Evolutionary conservation across 345 rosid genomes (phyloP).

Genomic region (Nephelium lappaceum): DNA sequence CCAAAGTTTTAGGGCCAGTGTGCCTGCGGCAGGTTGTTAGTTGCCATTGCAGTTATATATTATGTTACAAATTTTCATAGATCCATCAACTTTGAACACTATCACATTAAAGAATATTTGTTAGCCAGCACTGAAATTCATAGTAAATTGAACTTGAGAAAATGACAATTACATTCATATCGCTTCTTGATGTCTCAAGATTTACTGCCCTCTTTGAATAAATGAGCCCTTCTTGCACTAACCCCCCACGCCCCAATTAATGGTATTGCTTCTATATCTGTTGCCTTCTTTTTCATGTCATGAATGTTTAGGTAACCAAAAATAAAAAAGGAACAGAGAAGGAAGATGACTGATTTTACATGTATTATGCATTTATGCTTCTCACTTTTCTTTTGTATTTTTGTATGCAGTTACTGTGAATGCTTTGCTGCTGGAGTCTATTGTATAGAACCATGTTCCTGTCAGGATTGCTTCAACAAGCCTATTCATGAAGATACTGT

Average conservation of each 20-base stretch:
- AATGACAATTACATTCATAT: too few species aligned
- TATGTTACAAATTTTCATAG: too few species aligned
- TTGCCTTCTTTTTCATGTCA: not conserved
- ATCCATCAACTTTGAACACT: not conserved
- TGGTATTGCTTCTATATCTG: too few species aligned
- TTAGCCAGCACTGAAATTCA: too few species aligned
- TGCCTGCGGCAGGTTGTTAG: not conserved
- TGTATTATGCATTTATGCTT: constrained; percentile 4
- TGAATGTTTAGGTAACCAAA: not conserved
- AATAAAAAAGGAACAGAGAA: not conserved
- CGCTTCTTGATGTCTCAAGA: too few species aligned
- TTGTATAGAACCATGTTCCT: constrained; percentile 91
- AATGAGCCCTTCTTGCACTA: too few species aligned
- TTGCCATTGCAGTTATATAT: too few species aligned
- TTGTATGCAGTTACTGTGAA: constrained; percentile 84
- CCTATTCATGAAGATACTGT: constrained; percentile 93
- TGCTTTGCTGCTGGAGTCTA: constrained; percentile 99
- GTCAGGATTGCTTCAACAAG: constrained; percentile 94
- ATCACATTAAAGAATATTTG: not conserved
- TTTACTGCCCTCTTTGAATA: too few species aligned
- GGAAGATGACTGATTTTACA: not conserved
- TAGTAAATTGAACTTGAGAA: too few species aligned
- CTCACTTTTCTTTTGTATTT: not conserved
- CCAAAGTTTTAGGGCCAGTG: not conserved
- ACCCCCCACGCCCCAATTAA: too few species aligned